These are phyloP conservation scores for Cinnamomum micranthum DNA, from an alignment of 164 flowering plant species.

Conservation along the genomic window DNA sequence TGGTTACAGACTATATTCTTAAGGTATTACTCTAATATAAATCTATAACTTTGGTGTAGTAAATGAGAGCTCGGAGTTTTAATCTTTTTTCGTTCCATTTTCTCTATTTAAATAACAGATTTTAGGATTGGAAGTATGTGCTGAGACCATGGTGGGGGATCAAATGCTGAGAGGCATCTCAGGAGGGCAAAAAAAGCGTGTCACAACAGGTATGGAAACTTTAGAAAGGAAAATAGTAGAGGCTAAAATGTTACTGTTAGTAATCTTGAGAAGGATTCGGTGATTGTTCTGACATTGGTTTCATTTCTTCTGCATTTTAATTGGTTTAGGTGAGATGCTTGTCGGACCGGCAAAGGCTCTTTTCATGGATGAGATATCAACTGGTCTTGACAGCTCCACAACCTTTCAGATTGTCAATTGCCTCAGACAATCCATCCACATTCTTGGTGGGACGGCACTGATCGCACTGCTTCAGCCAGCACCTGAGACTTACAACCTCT, in stretches of 20 bases:
- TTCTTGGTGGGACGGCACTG: slow-evolving; percentile 52
- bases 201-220: slow-evolving; percentile 18
- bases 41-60: background rate
- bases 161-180: slow-evolving; percentile 26
- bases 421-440: slow-evolving; percentile 44
- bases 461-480: slow-evolving; percentile 83
- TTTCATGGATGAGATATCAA: slow-evolving; percentile 31
- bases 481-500: slow-evolving; percentile 71
- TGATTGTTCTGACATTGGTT: background rate
- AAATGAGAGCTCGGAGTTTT: background rate
- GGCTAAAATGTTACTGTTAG: background rate
- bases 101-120: slow-evolving; percentile 12
- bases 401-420: slow-evolving; percentile 63
- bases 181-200: slow-evolving; percentile 27
- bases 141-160: slow-evolving; percentile 28
- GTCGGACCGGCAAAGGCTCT: slow-evolving; percentile 43
- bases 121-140: slow-evolving; percentile 25
- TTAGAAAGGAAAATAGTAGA: background rate
- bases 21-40: slow-evolving; percentile 34
- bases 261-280: background rate
- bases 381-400: slow-evolving; percentile 58
- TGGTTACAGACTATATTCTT: slow-evolving; percentile 64
- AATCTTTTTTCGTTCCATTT: background rate
- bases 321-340: slow-evolving; percentile 42
- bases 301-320: background rate